Evolutionary conservation across 2,329 filamentous ascomycete species (phyloP), one percentile per base, ranked within the genome.

Genomic region (Phaeomoniella chlamydospora): DNA sequence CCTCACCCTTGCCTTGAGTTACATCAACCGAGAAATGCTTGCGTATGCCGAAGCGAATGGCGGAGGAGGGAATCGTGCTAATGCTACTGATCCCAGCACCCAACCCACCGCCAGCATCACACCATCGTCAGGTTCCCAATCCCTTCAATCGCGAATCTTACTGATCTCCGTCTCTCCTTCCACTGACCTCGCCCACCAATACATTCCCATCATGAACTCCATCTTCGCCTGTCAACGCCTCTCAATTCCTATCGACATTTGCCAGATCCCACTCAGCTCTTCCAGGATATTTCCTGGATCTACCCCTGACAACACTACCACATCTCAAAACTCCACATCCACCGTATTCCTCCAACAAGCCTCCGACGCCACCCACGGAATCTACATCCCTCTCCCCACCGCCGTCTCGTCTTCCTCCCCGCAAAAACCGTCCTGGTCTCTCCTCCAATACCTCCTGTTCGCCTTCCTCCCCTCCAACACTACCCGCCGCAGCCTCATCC

Each of bases 141-240:
- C 71, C 13, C 65, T 90, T 14, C 78, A 82, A 45, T 80, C 79
- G 11, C 81, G 90, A 41, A 93, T 98, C 49, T 70, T 98, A 37
- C 77, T 96, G 43, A 57, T 98, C 37, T 93, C 83, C 33, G 86
- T 94, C 3, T 93, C 84, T 33, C 85, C 85, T 11, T 92, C 85
- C 29, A 85, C 85, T 51, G 82, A 88, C 49, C 74, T 93, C 0
- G 77, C 86, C 4, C 81, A 74, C 41, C 77, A 96, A 57, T 98
- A 98, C 62, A 98, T 98, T 38, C 81, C 88, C 1, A 90, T 93
- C 46, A 98, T 98, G 90, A 98, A 98, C 61, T 75, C 80, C 49
- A 93, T 96, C 41, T 98, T 98, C 58, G 90, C 90, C 2, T 90
- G 88, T 40, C 83, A 93, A 50, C 78, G 88, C 44, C 72, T 86